Evolutionary conservation across 2,329 filamentous ascomycete species (phyloP).

Genomic region (Colletotrichum lindemuthianum): DNA sequence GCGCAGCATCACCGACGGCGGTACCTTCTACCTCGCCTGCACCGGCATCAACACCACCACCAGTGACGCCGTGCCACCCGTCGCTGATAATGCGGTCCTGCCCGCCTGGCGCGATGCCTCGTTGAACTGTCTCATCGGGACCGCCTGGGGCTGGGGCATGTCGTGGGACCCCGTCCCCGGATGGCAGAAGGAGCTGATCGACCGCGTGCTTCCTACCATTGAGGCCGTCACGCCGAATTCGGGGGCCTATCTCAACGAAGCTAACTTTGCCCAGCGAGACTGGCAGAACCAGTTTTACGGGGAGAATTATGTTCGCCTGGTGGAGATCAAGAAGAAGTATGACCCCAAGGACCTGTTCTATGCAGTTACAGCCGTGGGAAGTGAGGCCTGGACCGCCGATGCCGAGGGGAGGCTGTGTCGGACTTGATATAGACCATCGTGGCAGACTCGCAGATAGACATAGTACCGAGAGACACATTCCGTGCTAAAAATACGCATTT

Average conservation of each 20-base stretch:
- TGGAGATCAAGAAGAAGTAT: conserved; percentile 42
- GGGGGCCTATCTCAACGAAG: conserved; percentile 45
- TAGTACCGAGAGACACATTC: no score
- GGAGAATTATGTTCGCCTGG: conserved; percentile 40
- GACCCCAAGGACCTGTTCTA: conserved; percentile 44
- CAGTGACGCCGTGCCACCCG: no score
- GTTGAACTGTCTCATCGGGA: no score
- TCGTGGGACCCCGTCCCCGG: not conserved
- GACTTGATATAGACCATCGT: not conserved
- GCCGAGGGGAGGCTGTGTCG: conserved; percentile 33
- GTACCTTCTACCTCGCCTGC: no score
- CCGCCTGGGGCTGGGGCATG: no score
- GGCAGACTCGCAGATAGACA: no score
- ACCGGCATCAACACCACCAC: no score
- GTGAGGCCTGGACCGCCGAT: conserved; percentile 38
- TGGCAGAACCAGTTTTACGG: conserved; percentile 44
- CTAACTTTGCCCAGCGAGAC: conserved; percentile 43
- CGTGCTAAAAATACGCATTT: no score
- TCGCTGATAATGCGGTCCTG: no score
- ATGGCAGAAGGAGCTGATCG: conserved; percentile 39
- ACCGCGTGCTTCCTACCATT: conserved; percentile 42
- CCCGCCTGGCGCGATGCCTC: no score
- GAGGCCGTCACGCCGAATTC: conserved; percentile 41
- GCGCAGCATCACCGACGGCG: no score
- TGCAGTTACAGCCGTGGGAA: conserved; percentile 41